phyloP scores from a whole-genome alignment of 495 filamentous ascomycete species.

The Penicillium subrubescens region DNA sequence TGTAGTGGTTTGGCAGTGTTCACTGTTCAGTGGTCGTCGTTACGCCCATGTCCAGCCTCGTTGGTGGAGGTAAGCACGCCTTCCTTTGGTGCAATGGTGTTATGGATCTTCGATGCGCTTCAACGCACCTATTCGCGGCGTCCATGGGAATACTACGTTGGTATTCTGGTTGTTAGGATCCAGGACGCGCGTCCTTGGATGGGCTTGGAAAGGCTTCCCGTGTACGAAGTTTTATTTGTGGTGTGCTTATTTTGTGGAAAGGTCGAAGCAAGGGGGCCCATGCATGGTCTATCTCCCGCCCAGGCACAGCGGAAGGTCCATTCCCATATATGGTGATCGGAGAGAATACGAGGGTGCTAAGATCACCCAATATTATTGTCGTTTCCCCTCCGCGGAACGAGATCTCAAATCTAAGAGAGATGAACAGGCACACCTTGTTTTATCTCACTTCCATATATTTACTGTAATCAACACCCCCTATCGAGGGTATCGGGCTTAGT shows the following conservation, averaged over 20 bases:
- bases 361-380: background rate
- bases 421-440: background rate
- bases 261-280: constrained; percentile 2
- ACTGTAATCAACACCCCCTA: background rate
- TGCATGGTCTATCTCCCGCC: background rate
- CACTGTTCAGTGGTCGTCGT: background rate
- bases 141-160: background rate
- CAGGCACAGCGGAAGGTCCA: background rate
- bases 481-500: background rate
- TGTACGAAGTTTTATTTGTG: background rate
- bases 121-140: background rate
- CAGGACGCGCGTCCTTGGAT: constrained; percentile 2
- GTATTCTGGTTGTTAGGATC: background rate
- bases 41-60: constrained; percentile 5
- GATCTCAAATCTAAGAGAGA: background rate
- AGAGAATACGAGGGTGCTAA: background rate
- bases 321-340: background rate
- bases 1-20: background rate
- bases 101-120: constrained; percentile 6
- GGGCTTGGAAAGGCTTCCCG: background rate
- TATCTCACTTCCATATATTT: background rate
- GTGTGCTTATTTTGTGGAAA: background rate
- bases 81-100: constrained; percentile 16
- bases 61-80: constrained; percentile 17
- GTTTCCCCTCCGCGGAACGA: background rate